phyloP scores from a whole-genome alignment of 495 filamentous ascomycete species.

The Tuber magnatum region DNA sequence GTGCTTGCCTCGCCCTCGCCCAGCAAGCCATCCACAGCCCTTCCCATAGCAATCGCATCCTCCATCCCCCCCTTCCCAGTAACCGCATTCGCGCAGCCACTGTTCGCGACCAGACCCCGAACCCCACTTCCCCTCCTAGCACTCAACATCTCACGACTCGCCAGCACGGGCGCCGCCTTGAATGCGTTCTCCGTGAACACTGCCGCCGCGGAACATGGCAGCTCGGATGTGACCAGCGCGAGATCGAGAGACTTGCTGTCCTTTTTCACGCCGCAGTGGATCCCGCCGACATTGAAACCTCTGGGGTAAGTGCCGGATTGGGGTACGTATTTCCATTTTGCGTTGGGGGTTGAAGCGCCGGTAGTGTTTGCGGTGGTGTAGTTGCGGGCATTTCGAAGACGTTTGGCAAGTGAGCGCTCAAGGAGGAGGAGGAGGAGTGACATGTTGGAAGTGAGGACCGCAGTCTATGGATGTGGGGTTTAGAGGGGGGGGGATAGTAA shows the following conservation, averaged over 20 bases:
- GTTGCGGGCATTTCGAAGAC: neutral
- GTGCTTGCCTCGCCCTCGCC: constrained; percentile 60
- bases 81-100: constrained; percentile 94
- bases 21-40: constrained; percentile 59
- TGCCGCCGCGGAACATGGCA: constrained; percentile 82
- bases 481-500: neutral
- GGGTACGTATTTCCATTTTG: constrained; percentile 60
- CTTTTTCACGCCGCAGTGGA: constrained; percentile 88
- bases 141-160: constrained; percentile 64
- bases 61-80: constrained; percentile 86
- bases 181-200: constrained; percentile 99
- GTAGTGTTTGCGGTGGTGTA: neutral
- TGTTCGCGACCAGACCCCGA: constrained; percentile 81
- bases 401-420: neutral
- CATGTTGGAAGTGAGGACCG: neutral
- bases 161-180: constrained; percentile 87
- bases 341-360: constrained; percentile 20
- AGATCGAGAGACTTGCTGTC: constrained; percentile 84
- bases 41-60: constrained; percentile 78
- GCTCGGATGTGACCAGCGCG: constrained; percentile 77
- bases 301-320: constrained; percentile 76
- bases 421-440: neutral
- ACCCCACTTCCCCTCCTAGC: constrained; percentile 61
- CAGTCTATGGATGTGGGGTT: neutral
- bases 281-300: constrained; percentile 80